A percentile compares a stretch with the other conserved stretches of the same genome.
Evolutionary conservation across 345 rosid genomes (phyloP).

Genomic region (Corchorus capsularis): DNA sequence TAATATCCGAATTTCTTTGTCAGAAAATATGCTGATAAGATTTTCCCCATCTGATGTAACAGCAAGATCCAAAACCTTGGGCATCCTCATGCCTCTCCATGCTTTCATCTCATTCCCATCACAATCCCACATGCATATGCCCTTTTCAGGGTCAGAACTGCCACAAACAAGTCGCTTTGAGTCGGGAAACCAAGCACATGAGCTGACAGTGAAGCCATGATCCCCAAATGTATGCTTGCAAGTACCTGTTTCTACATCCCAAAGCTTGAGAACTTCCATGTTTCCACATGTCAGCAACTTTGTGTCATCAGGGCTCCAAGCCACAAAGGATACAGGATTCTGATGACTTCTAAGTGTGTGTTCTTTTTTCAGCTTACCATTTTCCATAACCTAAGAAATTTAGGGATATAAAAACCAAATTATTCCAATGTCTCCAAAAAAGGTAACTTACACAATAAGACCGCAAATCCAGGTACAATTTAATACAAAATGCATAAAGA

Average conservation of each 20-base stretch:
- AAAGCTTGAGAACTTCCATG: slow-evolving; percentile 78
- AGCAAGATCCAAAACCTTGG: slow-evolving; percentile 80
- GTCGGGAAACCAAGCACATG: slow-evolving; percentile 98
- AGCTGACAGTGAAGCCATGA: slow-evolving; percentile 74
- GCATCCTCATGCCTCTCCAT: slow-evolving; percentile 82
- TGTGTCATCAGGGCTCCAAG: slow-evolving; percentile 89
- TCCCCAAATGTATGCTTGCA: slow-evolving; percentile 89
- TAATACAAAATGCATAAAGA: neutral
- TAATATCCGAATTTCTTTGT: slow-evolving; percentile 63
- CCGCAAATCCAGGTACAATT: slow-evolving; percentile 17
- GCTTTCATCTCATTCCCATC: slow-evolving; percentile 83
- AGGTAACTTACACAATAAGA: neutral
- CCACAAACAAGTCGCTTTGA: slow-evolving; percentile 84
- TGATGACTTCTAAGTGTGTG: slow-evolving; percentile 68
- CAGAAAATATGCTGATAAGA: slow-evolving; percentile 60
- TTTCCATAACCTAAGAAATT: slow-evolving; percentile 64
- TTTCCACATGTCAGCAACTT: slow-evolving; percentile 86
- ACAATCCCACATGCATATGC: slow-evolving; percentile 86
- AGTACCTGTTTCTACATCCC: slow-evolving; percentile 92
- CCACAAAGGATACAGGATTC: slow-evolving; percentile 76
- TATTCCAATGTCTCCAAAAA: slow-evolving; percentile 14
- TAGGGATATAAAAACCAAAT: slow-evolving; percentile 16
- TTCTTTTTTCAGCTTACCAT: slow-evolving; percentile 51
- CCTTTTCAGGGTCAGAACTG: slow-evolving; percentile 79
- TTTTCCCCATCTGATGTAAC: slow-evolving; percentile 80